A percentile compares a stretch with the other conserved stretches of the same genome.
These are phyloP conservation scores for Ceratocystis destructans DNA, from an alignment of 2,329 filamentous ascomycete species.

Conservation along the genomic window DNA sequence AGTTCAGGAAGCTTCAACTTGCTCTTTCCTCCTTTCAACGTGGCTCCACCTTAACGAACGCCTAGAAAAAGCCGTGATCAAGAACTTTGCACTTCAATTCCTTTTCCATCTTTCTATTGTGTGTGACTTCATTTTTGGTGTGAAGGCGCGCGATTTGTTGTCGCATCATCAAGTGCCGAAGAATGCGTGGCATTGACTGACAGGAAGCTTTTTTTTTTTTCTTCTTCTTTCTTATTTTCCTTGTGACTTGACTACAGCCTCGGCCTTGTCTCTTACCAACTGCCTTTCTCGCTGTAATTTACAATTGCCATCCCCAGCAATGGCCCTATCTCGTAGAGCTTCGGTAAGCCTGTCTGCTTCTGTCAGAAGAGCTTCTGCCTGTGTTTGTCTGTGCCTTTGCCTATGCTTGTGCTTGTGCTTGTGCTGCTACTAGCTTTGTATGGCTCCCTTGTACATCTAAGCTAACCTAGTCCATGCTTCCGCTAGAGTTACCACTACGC, in stretches of 20 bases:
- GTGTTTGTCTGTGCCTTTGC: not conserved
- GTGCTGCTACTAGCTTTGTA: not conserved
- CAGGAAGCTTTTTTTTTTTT: not conserved
- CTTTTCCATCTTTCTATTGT: not conserved
- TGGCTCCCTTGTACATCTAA: not conserved
- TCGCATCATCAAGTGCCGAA: not conserved
- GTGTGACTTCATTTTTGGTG: not conserved
- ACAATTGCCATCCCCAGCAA: not conserved
- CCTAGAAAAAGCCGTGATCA: too few species aligned
- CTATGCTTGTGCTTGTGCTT: not conserved
- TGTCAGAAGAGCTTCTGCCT: not conserved
- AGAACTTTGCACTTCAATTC: too few species aligned
- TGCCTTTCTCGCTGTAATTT: not conserved
- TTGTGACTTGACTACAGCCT: not conserved
- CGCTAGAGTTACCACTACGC: conserved; percentile 9
- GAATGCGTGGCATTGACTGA: conserved; percentile 4
- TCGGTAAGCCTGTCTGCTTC: not conserved
- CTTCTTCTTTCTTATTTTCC: not conserved
- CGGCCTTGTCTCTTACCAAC: not conserved
- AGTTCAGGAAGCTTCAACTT: conserved; percentile 1
- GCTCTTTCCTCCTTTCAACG: not conserved
- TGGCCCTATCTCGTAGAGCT: not conserved
- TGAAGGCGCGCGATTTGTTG: not conserved
- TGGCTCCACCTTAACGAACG: too few species aligned
- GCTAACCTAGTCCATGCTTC: not conserved